Percentiles rank a stretch among this genome's conserved stretches.
These are phyloP conservation scores for Fusarium liriodendri DNA, from an alignment of 2,329 filamentous ascomycete species.

Conservation along the genomic window DNA sequence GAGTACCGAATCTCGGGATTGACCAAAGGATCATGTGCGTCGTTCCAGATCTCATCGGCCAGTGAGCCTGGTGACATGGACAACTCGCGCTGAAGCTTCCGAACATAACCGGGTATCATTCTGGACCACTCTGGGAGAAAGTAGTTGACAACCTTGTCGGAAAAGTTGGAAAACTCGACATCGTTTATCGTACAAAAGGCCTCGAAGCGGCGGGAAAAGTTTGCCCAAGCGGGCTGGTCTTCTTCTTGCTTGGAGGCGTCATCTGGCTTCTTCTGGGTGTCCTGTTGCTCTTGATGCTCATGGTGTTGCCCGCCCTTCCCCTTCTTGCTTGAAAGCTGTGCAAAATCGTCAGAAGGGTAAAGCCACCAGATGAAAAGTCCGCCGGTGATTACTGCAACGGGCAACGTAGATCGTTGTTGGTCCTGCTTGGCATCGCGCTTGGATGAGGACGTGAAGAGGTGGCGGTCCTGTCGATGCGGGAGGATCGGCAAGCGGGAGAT, in stretches of 20 bases:
- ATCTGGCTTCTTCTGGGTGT: conserved; percentile 9
- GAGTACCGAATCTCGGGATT: conserved; percentile 90
- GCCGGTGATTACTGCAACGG: conserved; percentile 49
- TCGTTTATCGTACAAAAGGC: conserved; percentile 66
- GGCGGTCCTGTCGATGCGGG: conserved; percentile 29
- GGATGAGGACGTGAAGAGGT: conserved; percentile 30
- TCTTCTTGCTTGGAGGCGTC: conserved; percentile 20
- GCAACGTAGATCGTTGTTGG: conserved; percentile 42
- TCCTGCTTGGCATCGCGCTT: conserved; percentile 32
- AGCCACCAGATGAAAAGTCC: conserved; percentile 57
- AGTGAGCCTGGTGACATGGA: conserved; percentile 89
- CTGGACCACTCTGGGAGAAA: conserved; percentile 88
- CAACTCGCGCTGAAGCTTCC: conserved; percentile 87
- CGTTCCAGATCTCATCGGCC: conserved; percentile 92
- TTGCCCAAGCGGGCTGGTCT: conserved; percentile 58
- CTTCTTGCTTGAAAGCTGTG: conserved; percentile 46
- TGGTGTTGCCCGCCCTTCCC: conserved; percentile 11
- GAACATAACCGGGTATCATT: conserved; percentile 78
- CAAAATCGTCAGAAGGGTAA: conserved; percentile 57
- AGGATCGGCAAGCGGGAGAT: conserved; percentile 19
- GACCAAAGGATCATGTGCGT: conserved; percentile 83
- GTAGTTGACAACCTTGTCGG: conserved; percentile 72
- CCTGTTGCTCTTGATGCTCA: conserved; percentile 17
- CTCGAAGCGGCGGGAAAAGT: conserved; percentile 60
- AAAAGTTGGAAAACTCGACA: conserved; percentile 65